Evolutionary conservation across 2,329 filamentous ascomycete species (phyloP), one percentile per base, ranked within the genome.

Genomic region (Pyrenophora teres): DNA sequence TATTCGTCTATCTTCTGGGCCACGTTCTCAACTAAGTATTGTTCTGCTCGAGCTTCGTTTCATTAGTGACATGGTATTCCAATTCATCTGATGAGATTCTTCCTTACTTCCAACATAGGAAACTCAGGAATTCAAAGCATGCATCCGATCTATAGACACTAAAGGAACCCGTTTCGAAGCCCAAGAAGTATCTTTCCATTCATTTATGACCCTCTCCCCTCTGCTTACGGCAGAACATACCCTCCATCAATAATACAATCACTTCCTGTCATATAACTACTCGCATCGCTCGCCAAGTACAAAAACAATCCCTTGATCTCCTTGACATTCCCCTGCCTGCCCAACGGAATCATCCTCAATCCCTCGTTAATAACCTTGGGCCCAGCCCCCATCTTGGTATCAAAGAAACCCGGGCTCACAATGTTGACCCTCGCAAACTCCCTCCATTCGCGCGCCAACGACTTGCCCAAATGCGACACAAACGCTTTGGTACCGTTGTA

Each of bases 251-350:
- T 82, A 45, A 89, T 74, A 39, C 92, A 78, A 70, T 92, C 87
- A 7, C 82, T 80, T 0, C 89, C 90, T 0, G 90, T 94, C 8
- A 87, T 89, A 73, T 90, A 95, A 48, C 83, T 88, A 13, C 85
- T 82, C 3, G 90, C 90, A 73, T 94, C 89, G n/a, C 86, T 89
- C 6, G 88, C 87, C 47, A 95, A 75, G 70, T 91, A 94, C 44
- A 95, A 74, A 69, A 88, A 95, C 13, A 87, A 84, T 3, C 89
- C 90, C 77, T 93, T 92, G 54, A 95, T 80, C 77, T 95, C 90
- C 56, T 84, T 82, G 0, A 82, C 81, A 58, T 86, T 77, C 10
- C 87, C 90, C 69, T 92, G 87, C 40, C 90, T 81, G 23, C 84
- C 88, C 82, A 93, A 85, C 1, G 88, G 88, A 25, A 87, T 91